Conservation (phyloP, 1,139 yeast genomes). For the Saccharomyces pastorianus region DNA sequence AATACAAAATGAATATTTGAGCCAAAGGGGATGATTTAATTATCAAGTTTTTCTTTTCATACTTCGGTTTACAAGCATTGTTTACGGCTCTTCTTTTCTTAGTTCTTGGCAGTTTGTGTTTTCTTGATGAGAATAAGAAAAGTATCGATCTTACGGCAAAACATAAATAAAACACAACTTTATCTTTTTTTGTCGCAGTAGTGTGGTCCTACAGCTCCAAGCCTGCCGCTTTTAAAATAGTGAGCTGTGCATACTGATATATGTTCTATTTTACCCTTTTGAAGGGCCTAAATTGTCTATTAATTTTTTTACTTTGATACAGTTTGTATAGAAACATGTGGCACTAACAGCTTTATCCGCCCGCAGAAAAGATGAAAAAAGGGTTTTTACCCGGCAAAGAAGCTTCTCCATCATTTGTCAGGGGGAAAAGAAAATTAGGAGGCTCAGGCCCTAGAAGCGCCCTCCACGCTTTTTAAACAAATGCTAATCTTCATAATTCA, state of each 20-base stretch:
- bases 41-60: too few relatives aligned
- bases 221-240: neutral
- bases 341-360: neutral
- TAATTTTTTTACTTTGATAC: neutral
- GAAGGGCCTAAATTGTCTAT: neutral
- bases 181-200: neutral
- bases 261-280: neutral
- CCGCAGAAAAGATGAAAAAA: neutral
- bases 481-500: neutral
- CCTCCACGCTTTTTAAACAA: neutral
- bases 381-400: neutral
- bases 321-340: neutral
- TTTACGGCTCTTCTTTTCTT: too few relatives aligned
- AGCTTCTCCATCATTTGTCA: neutral
- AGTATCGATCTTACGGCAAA: neutral
- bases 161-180: too few relatives aligned
- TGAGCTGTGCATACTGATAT: neutral
- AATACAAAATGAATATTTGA: too few relatives aligned
- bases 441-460: neutral
- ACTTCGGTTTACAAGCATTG: too few relatives aligned
- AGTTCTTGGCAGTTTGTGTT: too few relatives aligned
- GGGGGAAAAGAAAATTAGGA: neutral
- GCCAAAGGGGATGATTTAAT: neutral
- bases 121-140: neutral
- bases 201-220: neutral